A percentile compares a stretch with the other conserved stretches of the same genome.
Conservation (phyloP, 345 rosid species). For the Linum trigynum region DNA sequence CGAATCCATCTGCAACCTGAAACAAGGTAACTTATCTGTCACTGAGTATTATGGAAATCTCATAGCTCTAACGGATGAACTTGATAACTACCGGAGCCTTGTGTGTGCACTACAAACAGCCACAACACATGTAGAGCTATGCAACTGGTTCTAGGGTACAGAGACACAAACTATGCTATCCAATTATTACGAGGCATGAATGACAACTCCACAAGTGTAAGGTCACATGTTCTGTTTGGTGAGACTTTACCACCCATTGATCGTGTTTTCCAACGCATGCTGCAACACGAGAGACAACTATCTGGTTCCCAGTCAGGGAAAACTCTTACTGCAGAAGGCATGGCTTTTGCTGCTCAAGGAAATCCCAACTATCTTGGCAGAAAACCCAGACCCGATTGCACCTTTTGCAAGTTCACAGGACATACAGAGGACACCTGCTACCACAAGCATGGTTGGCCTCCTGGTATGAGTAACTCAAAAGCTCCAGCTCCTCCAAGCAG, state of each 20-base stretch:
- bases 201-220: not conserved
- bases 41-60: not conserved
- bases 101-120: not conserved
- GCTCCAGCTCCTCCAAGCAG: not conserved
- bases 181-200: not conserved
- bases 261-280: not conserved
- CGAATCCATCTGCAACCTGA: not conserved
- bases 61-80: not conserved
- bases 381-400: not conserved
- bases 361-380: not conserved
- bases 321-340: too few relatives aligned
- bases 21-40: not conserved
- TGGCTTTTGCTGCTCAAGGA: not conserved
- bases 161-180: too few relatives aligned
- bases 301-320: not conserved
- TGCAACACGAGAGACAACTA: not conserved
- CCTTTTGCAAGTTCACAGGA: not conserved
- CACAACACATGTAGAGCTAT: not conserved
- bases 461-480: not conserved
- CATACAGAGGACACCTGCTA: not conserved
- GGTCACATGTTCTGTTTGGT: not conserved
- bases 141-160: not conserved
- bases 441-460: not conserved
- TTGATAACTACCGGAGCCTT: not conserved
- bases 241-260: not conserved